Evolutionary conservation across 805 yeast genomes (phyloP).

Genomic region (Wickerhamomyces hampshirensis): DNA sequence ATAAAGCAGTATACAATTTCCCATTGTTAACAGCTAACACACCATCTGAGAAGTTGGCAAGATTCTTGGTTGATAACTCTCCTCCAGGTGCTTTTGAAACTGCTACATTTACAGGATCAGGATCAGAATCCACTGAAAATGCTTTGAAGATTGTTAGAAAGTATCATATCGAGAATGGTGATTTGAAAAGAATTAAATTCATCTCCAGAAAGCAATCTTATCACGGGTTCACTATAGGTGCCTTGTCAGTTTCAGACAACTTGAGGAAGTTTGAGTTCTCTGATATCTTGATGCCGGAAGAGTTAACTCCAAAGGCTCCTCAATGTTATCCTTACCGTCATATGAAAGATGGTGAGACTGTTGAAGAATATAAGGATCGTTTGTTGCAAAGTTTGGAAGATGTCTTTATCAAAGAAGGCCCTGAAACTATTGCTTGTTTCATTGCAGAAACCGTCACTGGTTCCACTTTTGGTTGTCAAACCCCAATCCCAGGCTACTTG

Average conservation of each 20-base stretch:
- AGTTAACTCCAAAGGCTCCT: constrained; percentile 22
- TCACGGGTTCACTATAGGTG: constrained; percentile 46
- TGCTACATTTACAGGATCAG: constrained; percentile 50
- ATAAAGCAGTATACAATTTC: constrained; percentile 33
- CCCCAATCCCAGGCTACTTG: constrained; percentile 41
- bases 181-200: constrained; percentile 36
- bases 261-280: constrained; percentile 33
- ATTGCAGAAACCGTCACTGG: constrained; percentile 43
- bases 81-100: constrained; percentile 39
- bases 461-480: constrained; percentile 40
- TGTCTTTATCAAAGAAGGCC: constrained; percentile 35
- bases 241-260: constrained; percentile 37
- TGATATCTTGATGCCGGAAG: constrained; percentile 24
- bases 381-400: constrained; percentile 38
- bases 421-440: constrained; percentile 39
- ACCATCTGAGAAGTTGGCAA: constrained; percentile 38
- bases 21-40: constrained; percentile 28
- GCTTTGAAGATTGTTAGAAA: constrained; percentile 54
- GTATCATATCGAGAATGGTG: constrained; percentile 39
- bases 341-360: constrained; percentile 28
- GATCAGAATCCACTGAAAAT: constrained; percentile 64
- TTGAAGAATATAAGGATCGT: constrained; percentile 35
- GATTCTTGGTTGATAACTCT: constrained; percentile 39
- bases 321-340: constrained; percentile 28
- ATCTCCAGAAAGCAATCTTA: constrained; percentile 42